Conservation (phyloP, 2,329 filamentous ascomycete species). For the Aspergillus arachidicola region DNA sequence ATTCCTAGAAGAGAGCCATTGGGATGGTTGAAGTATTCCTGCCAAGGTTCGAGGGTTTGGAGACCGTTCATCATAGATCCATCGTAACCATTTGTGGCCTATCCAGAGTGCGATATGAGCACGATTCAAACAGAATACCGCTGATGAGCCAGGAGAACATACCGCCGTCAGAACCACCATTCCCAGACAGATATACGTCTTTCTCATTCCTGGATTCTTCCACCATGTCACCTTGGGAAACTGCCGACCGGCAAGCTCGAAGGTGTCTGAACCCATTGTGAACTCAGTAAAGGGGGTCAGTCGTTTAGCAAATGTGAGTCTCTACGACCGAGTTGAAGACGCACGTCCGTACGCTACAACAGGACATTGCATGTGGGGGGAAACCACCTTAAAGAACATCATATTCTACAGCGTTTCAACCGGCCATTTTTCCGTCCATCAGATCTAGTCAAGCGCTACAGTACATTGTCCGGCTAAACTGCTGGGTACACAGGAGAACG, state of each 20-base stretch:
- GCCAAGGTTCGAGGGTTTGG: constrained; percentile 48
- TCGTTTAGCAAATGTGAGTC: not conserved
- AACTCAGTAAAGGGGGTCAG: not conserved
- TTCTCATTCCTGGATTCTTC: constrained; percentile 26
- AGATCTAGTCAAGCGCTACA: not conserved
- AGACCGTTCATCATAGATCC: constrained; percentile 56
- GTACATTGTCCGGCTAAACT: not conserved
- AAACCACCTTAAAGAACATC: constrained; percentile 3
- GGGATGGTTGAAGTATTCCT: constrained; percentile 39
- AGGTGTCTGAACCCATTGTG: constrained; percentile 19
- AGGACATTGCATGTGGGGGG: not conserved
- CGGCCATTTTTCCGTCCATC: constrained; percentile 10
- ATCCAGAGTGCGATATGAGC: not conserved
- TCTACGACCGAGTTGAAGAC: not conserved
- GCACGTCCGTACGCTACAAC: not conserved
- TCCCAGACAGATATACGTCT: constrained; percentile 25
- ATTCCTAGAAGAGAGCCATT: constrained; percentile 45
- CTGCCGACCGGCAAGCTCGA: constrained; percentile 23
- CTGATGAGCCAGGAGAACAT: constrained; percentile 1
- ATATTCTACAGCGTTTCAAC: not conserved
- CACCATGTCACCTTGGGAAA: constrained; percentile 30
- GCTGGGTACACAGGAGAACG: not conserved
- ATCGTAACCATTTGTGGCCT: constrained; percentile 52
- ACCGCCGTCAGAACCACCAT: constrained; percentile 26
- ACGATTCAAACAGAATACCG: not conserved